Evolutionary conservation across 2,329 filamentous ascomycete species (phyloP), one percentile per base, ranked within the genome.

Genomic region (Diaporthe sp.): DNA sequence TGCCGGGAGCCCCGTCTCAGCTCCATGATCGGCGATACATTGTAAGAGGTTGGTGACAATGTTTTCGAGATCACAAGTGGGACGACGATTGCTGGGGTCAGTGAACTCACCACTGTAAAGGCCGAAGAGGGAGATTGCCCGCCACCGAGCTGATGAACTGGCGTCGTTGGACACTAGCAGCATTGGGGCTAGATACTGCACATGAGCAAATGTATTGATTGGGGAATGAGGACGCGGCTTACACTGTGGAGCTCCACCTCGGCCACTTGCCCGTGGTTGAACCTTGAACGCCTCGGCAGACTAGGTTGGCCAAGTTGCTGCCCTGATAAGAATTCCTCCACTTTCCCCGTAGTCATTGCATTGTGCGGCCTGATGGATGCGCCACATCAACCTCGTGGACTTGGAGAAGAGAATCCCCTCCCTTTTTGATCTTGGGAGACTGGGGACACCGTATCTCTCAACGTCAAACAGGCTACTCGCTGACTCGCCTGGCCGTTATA

Each of bases 291-390:
- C 12, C 53, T 57, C 4, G 53, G 25, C 10, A 31, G 25, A 57
- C 53, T 57, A 31, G 25, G 53, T 31, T 57, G 28, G 53, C 13
- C 53, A 57, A 19, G 44, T 31, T 17, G 22, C 15, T 55, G 51
- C 25, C 53, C 53, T 42, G 58, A 61, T 61, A 61, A 61, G 58
- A 7, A 4, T 31, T 31, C 58, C 58, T 61, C 58, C 58, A 42
- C 58, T 61, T 61, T 42, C 58, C 13, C 13, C 34, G 9, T 42
- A 44, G 19, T 22, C 31, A 60, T n/a, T 60, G 17, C 34, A 25
- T 57, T 57, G 53, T 57, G 53, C 22, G 3, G 10, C 39, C 34
- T n/a, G 37, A 5, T 0, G 22, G 37, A 62, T 28, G 28, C n/a
- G 12, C 37, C 37, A 1, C 12, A 15, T 31, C 42, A 17, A 25